Evolutionary conservation across 2,329 filamentous ascomycete species (phyloP).

Genomic region (Phoma herbarum): DNA sequence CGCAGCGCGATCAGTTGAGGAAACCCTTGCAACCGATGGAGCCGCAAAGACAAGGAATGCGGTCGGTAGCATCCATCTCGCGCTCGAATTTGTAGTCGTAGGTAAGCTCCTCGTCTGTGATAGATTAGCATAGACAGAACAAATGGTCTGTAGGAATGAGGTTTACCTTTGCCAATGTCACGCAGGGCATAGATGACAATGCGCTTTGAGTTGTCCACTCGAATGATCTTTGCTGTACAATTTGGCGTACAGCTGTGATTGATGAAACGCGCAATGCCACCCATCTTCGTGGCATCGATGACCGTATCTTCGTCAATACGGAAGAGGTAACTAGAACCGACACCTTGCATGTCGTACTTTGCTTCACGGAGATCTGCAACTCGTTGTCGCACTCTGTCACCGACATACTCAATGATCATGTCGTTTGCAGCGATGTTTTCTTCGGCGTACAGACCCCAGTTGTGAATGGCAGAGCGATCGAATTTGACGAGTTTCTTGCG

Average conservation of each 20-base stretch:
- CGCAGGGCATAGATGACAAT: constrained; percentile 98
- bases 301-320: constrained; percentile 98
- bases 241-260: constrained; percentile 99
- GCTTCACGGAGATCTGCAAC: constrained; percentile 96
- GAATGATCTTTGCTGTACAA: constrained; percentile 99
- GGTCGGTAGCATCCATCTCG: constrained; percentile 91
- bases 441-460: constrained; percentile 97
- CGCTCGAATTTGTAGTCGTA: constrained; percentile 99
- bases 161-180: constrained; percentile 93
- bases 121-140: constrained; percentile 33
- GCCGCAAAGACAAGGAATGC: constrained; percentile 96
- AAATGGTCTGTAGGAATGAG: constrained; percentile 10
- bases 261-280: constrained; percentile 97
- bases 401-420: constrained; percentile 99
- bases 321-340: constrained; percentile 97
- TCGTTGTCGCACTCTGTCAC: constrained; percentile 94
- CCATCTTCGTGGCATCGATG: constrained; percentile 97
- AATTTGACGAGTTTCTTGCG: constrained; percentile 99
- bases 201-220: constrained; percentile 95
- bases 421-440: constrained; percentile 97
- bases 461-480: constrained; percentile 96
- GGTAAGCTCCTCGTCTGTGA: constrained; percentile 92
- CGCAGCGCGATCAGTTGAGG: constrained; percentile 74
- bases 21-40: constrained; percentile 98
- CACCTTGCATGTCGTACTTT: constrained; percentile 92